Conservation (phyloP, 805 yeast genomes). For the Ogataea chonburiensis region DNA sequence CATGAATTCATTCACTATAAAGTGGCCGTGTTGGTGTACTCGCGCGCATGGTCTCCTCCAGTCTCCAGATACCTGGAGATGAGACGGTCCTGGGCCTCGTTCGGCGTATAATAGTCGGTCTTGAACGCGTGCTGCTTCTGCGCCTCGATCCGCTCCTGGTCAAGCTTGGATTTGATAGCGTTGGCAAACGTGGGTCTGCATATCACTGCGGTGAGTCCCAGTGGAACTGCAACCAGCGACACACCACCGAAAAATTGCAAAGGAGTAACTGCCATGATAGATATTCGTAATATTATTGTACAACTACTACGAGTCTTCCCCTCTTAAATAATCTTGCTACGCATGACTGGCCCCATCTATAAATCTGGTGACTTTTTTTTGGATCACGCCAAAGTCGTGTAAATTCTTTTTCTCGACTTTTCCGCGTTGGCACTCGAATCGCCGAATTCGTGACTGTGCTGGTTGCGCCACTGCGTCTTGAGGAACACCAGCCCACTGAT, state of each 20-base stretch:
- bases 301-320: slow-evolving; percentile 1
- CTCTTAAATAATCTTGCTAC: no score
- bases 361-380: slow-evolving; percentile 4
- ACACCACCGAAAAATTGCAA: slow-evolving; percentile 30
- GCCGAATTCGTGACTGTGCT: slow-evolving; percentile 69
- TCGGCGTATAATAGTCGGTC: slow-evolving; percentile 27
- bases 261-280: slow-evolving; percentile 31
- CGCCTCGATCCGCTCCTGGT: slow-evolving; percentile 33
- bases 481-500: slow-evolving; percentile 76
- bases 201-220: slow-evolving; percentile 23
- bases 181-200: slow-evolving; percentile 38
- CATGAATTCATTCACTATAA: not conserved
- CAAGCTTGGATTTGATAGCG: slow-evolving; percentile 34
- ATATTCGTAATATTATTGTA: slow-evolving; percentile 2
- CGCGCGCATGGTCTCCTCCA: slow-evolving; percentile 33
- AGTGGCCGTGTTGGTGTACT: slow-evolving; percentile 17
- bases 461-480: slow-evolving; percentile 73
- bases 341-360: slow-evolving; percentile 8
- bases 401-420: slow-evolving; percentile 69
- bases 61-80: slow-evolving; percentile 26
- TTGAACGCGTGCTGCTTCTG: slow-evolving; percentile 28
- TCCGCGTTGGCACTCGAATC: slow-evolving; percentile 58
- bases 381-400: slow-evolving; percentile 24
- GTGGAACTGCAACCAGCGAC: slow-evolving; percentile 31
- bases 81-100: slow-evolving; percentile 25